phyloP scores from a whole-genome alignment of 2,329 filamentous ascomycete species.

The Neospermospora avenae region DNA sequence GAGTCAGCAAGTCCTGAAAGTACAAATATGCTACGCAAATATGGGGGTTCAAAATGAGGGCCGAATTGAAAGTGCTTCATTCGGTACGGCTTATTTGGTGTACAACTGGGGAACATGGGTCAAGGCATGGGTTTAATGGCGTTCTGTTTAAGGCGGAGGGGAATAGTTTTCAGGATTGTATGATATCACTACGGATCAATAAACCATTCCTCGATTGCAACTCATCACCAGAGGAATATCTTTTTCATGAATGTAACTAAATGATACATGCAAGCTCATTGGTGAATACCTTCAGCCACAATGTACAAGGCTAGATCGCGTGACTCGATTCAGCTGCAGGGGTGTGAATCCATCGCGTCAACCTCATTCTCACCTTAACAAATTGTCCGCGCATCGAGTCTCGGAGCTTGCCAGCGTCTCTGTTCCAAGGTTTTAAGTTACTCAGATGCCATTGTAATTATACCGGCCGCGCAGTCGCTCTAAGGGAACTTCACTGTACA shows the following conservation, averaged over 20 bases:
- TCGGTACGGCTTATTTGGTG: slow-evolving; percentile 28
- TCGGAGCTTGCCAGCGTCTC: neutral
- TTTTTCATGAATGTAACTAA: neutral
- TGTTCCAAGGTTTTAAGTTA: neutral
- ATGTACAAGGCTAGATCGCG: neutral
- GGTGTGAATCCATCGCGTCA: neutral
- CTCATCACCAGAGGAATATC: too few relatives aligned
- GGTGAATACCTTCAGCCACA: neutral
- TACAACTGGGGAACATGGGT: slow-evolving; percentile 14
- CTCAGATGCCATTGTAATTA: neutral
- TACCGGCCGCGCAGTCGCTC: neutral
- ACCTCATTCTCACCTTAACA: neutral
- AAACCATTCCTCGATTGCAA: neutral
- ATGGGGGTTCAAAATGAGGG: slow-evolving; percentile 17
- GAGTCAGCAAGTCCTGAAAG: slow-evolving; percentile 25
- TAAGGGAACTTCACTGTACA: neutral
- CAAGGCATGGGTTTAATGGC: neutral
- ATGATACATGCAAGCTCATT: neutral
- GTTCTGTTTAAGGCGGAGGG: slow-evolving; percentile 2
- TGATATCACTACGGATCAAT: slow-evolving; percentile 2
- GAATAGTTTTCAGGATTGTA: slow-evolving; percentile 11
- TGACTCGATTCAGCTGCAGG: neutral
- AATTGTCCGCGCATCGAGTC: neutral
- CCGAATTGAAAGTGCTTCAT: slow-evolving; percentile 38
- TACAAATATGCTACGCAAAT: slow-evolving; percentile 1